Percentiles rank a stretch among this genome's conserved stretches.
Conservation (phyloP, 768 basidiomycete genomes). For the Strobilomyces echinocephalus region DNA sequence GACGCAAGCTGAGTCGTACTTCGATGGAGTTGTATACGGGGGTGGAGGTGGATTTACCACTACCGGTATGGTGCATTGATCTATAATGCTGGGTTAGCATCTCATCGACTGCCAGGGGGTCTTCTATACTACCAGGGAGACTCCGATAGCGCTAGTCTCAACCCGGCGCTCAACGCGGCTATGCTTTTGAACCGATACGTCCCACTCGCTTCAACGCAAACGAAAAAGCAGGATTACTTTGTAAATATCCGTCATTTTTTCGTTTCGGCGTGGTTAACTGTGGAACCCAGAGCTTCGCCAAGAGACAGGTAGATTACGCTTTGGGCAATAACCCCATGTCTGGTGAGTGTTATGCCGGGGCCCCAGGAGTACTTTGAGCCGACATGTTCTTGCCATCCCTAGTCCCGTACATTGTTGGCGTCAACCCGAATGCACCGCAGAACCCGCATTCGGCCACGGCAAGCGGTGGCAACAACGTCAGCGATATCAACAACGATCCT, state of each 20-base stretch:
- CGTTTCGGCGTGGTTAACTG: constrained; percentile 3
- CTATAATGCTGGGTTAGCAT: neutral
- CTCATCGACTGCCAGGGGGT: constrained; percentile 49
- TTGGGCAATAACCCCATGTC: constrained; percentile 90
- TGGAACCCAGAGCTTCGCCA: constrained; percentile 57
- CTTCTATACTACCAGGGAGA: constrained; percentile 79
- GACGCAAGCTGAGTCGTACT: constrained; percentile 63
- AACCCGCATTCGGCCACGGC: constrained; percentile 92
- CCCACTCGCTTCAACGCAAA: constrained; percentile 58
- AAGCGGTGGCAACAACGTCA: constrained; percentile 72
- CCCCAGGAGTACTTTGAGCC: neutral
- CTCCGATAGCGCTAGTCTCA: constrained; percentile 74
- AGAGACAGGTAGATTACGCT: constrained; percentile 73
- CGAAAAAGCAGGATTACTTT: constrained; percentile 55
- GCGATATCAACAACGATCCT: constrained; percentile 67
- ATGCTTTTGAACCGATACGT: constrained; percentile 80
- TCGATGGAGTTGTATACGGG: constrained; percentile 65
- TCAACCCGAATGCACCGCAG: constrained; percentile 82
- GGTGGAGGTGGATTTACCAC: constrained; percentile 55
- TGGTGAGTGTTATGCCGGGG: constrained; percentile 37
- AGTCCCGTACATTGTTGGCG: constrained; percentile 70
- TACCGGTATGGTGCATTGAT: constrained; percentile 40
- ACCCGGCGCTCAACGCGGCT: constrained; percentile 83
- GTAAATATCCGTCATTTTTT: constrained; percentile 34
- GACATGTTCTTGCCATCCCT: neutral